Percentiles rank a stretch among this genome's conserved stretches.
phyloP scores from a whole-genome alignment of 768 basidiomycete genomes.

The Naganishia antarctica region DNA sequence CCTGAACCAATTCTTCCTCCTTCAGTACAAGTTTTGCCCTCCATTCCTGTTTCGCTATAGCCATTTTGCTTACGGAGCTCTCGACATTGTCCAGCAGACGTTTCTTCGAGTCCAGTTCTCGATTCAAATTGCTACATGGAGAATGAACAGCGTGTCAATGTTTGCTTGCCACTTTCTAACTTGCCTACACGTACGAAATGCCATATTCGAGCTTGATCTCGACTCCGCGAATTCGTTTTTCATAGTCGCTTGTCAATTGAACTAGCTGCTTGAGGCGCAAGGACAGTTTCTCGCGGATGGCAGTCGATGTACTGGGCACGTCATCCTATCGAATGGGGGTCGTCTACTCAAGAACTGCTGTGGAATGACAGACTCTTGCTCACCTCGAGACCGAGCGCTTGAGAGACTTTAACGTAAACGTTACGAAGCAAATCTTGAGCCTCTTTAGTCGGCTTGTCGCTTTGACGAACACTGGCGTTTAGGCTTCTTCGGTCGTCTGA shows the following conservation, averaged over 20 bases:
- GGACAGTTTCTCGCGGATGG: constrained; percentile 92
- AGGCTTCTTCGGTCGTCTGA: constrained; percentile 46
- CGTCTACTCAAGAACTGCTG: not conserved
- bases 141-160: not conserved
- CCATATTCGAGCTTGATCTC: constrained; percentile 52
- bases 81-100: constrained; percentile 91
- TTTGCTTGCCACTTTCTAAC: too few species aligned
- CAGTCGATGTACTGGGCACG: constrained; percentile 69
- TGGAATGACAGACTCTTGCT: not conserved
- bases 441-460: constrained; percentile 20
- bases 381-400: constrained; percentile 24
- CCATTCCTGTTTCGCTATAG: constrained; percentile 77
- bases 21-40: constrained; percentile 72
- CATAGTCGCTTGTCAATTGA: constrained; percentile 82
- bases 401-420: constrained; percentile 23
- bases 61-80: constrained; percentile 70
- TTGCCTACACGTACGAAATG: constrained; percentile 1
- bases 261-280: constrained; percentile 70
- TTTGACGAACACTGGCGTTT: constrained; percentile 6
- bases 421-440: constrained; percentile 15
- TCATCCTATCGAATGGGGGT: constrained; percentile 37
- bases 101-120: constrained; percentile 82
- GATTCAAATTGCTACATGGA: constrained; percentile 38
- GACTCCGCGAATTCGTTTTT: constrained; percentile 72
- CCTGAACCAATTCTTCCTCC: constrained; percentile 81